Evolutionary conservation across 169 alveolate genomes (phyloP).

Genomic region (Plasmodium vinckei): DNA sequence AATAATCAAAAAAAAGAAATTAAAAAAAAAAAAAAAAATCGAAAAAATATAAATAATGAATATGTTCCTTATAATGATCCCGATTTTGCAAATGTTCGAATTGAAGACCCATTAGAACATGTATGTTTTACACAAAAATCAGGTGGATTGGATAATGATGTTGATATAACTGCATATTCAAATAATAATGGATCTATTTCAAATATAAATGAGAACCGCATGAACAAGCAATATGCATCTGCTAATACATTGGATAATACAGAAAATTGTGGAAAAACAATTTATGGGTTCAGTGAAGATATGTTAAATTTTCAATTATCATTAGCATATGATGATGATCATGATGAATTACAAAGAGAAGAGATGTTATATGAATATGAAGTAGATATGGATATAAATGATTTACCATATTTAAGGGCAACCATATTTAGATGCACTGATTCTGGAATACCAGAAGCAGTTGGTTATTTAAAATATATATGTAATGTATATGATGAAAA

Average conservation of each 20-base stretch:
- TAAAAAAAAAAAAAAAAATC: conserved; percentile 17
- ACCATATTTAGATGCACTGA: conserved; percentile 90
- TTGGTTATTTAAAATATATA: conserved; percentile 89
- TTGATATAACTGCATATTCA: background rate
- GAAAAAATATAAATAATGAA: conserved; percentile 29
- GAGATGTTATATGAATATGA: conserved; percentile 91
- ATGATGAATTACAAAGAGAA: conserved; percentile 85
- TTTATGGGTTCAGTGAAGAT: conserved; percentile 67
- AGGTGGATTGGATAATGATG: background rate
- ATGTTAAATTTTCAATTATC: conserved; percentile 73
- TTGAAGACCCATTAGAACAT: conserved; percentile 71
- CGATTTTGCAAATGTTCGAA: conserved; percentile 72
- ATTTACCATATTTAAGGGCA: conserved; percentile 89
- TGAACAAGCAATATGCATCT: conserved; percentile 3
- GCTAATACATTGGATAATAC: conserved; percentile 5
- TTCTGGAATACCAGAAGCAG: conserved; percentile 91
- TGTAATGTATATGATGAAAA: conserved; percentile 81
- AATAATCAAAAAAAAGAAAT: background rate
- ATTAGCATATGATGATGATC: conserved; percentile 81
- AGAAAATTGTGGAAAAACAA: background rate
- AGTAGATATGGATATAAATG: conserved; percentile 87
- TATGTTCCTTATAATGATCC: conserved; percentile 74
- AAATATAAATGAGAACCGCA: background rate
- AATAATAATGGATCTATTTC: background rate
- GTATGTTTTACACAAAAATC: conserved; percentile 33